A percentile compares a stretch with the other conserved stretches of the same genome.
phyloP scores from a whole-genome alignment of 2,329 filamentous ascomycete species.

The Beauveria asiatica region DNA sequence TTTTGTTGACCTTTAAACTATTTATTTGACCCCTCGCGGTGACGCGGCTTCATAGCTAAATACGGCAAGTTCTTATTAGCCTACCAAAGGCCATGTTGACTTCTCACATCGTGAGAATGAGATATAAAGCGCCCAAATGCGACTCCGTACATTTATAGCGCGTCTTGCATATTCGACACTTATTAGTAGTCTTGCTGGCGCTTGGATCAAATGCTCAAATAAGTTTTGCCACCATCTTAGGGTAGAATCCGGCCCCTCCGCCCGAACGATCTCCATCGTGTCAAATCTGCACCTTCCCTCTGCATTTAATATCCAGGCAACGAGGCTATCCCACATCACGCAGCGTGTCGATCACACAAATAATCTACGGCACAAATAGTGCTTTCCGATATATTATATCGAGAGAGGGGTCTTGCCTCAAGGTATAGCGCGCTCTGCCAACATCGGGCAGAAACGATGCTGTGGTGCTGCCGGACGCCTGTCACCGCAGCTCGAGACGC shows the following conservation, averaged over 20 bases:
- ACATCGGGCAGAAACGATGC: not conserved
- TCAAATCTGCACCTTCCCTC: not conserved
- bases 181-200: not conserved
- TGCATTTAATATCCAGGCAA: not conserved
- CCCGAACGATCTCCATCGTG: not conserved
- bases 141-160: not conserved
- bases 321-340: not conserved
- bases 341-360: not conserved
- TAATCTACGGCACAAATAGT: not conserved
- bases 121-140: not conserved
- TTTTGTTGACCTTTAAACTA: not conserved
- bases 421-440: not conserved
- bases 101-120: not conserved
- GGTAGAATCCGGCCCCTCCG: constrained; percentile 2
- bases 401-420: not conserved
- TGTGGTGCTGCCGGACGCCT: not conserved
- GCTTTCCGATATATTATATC: too few species aligned
- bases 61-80: not conserved
- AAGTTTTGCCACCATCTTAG: not conserved
- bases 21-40: not conserved
- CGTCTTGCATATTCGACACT: not conserved
- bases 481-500: constrained; percentile 3
- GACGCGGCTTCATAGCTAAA: not conserved
- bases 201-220: not conserved
- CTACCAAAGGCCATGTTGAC: not conserved